These are phyloP conservation scores for Oryza rufipogon DNA, from an alignment of 176 grass and related monocot genomes.

Conservation along the genomic window DNA sequence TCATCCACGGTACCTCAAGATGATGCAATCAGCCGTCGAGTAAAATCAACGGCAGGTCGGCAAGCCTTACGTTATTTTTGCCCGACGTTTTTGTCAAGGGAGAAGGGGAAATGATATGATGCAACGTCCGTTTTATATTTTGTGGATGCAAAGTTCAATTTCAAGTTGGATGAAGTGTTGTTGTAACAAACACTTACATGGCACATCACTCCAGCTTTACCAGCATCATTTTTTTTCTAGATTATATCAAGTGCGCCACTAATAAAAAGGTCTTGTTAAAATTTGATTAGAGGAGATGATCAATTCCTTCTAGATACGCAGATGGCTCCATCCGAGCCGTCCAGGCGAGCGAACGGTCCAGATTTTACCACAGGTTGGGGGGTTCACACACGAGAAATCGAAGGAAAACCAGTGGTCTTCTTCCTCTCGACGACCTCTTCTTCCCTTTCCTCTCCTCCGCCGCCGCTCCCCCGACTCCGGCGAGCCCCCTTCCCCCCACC, in stretches of 20 bases:
- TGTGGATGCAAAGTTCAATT: not conserved
- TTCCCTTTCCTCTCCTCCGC: not conserved
- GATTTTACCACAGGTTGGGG: constrained; percentile 17
- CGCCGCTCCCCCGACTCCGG: not conserved
- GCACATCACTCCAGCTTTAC: not conserved
- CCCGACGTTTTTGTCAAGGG: not conserved
- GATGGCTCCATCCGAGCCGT: constrained; percentile 31
- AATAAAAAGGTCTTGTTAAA: not conserved
- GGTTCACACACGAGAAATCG: not conserved
- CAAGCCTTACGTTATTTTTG: not conserved
- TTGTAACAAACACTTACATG: not conserved
- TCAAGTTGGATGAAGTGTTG: not conserved
- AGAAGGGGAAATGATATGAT: not conserved
- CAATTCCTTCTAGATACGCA: not conserved
- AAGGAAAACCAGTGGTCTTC: not conserved
- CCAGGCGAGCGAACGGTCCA: not conserved
- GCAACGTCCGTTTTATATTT: not conserved
- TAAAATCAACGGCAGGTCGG: too few species aligned
- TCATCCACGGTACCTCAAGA: too few species aligned
- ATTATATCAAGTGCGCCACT: not conserved
- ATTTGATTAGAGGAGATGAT: too few species aligned
- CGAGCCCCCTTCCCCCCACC: not conserved
- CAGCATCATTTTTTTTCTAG: not conserved
- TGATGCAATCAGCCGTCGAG: too few species aligned
- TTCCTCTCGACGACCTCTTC: not conserved